Evolutionary conservation across 306 rosid species (phyloP).

Genomic region (Lablab purpureus): DNA sequence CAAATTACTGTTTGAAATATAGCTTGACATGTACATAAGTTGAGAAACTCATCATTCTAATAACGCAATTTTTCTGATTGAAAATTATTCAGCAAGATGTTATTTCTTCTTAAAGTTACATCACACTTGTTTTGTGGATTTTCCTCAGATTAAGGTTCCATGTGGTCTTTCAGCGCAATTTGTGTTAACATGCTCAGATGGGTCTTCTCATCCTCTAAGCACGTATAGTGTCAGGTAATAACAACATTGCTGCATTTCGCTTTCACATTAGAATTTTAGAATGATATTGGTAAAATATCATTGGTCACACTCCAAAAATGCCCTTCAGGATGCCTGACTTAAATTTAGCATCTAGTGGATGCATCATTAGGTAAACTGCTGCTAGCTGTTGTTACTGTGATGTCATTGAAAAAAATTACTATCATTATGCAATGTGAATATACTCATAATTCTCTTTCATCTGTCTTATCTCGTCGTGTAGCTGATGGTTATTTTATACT

Average conservation of each 20-base stretch:
- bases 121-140: constrained; percentile 30
- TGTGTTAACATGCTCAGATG: constrained; percentile 79
- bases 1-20: constrained; percentile 20
- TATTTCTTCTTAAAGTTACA: constrained; percentile 28
- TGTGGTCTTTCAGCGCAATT: constrained; percentile 78
- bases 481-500: background rate
- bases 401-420: background rate
- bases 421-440: background rate
- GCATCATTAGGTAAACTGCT: constrained; percentile 14
- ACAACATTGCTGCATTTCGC: constrained; percentile 20
- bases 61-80: constrained; percentile 5
- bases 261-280: constrained; percentile 7
- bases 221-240: constrained; percentile 72
- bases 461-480: constrained; percentile 5
- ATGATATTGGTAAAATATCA: constrained; percentile 2
- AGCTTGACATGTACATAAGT: background rate
- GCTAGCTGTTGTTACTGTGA: background rate
- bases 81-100: constrained; percentile 26
- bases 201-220: constrained; percentile 82
- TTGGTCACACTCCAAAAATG: background rate
- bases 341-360: background rate
- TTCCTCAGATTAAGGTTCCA: constrained; percentile 89
- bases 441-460: background rate
- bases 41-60: constrained; percentile 8
- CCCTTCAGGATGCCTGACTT: constrained; percentile 8